Percentiles rank a stretch among this genome's conserved stretches.
Evolutionary conservation across 2,329 filamentous ascomycete genomes (phyloP).

Genomic region (Ophiostoma sp.): DNA sequence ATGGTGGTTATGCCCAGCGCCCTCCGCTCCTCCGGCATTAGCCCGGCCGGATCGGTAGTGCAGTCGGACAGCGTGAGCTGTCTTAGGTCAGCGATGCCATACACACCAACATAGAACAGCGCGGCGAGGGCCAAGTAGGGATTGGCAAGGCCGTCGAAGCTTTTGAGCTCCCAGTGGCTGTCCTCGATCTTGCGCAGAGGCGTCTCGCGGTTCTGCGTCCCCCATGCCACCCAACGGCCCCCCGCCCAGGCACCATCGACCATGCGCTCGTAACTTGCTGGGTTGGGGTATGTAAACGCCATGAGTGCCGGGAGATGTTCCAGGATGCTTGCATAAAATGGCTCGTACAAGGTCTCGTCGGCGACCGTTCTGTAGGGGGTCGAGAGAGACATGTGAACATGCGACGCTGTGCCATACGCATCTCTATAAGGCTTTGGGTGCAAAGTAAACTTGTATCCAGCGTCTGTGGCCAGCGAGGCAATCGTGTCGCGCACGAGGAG

Average conservation of each 20-base stretch:
- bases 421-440: constrained; percentile 62
- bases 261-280: constrained; percentile 63
- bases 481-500: constrained; percentile 67
- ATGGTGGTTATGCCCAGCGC: constrained; percentile 48
- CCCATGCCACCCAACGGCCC: constrained; percentile 75
- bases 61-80: constrained; percentile 50
- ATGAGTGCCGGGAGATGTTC: constrained; percentile 59
- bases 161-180: constrained; percentile 71
- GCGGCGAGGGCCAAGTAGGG: constrained; percentile 64
- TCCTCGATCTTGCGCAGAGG: constrained; percentile 61
- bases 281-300: constrained; percentile 62
- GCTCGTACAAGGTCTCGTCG: constrained; percentile 42
- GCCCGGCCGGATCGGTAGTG: constrained; percentile 45
- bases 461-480: constrained; percentile 54
- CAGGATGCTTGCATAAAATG: constrained; percentile 69
- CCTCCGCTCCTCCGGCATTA: constrained; percentile 44
- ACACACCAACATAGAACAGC: constrained; percentile 53
- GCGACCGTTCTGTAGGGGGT: constrained; percentile 34
- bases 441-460: constrained; percentile 62
- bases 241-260: constrained; percentile 68
- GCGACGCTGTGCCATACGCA: constrained; percentile 58
- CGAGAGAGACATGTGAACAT: constrained; percentile 64
- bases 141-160: constrained; percentile 74
- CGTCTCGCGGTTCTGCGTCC: constrained; percentile 72
- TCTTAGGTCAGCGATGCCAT: constrained; percentile 46